Evolutionary conservation across 768 basidiomycete genomes (phyloP).

Genomic region (Chiua virens): DNA sequence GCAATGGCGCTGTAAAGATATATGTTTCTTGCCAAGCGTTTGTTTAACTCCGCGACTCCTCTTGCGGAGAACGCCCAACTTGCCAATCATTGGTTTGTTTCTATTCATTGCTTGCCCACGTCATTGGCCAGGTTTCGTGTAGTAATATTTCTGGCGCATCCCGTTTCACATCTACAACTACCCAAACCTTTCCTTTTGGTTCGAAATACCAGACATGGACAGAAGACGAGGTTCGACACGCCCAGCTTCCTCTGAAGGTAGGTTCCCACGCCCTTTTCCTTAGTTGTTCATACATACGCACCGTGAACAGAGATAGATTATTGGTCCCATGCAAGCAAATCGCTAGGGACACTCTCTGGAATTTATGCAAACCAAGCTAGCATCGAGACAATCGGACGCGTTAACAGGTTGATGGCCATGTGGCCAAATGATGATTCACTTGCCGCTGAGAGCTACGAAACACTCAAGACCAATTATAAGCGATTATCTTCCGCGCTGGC

Average conservation of each 20-base stretch:
- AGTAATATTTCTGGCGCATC: slow-evolving; percentile 1
- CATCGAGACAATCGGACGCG: slow-evolving; percentile 63
- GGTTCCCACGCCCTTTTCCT: slow-evolving; percentile 26
- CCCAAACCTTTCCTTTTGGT: background rate
- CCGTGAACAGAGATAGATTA: slow-evolving; percentile 61
- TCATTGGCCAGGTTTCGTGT: slow-evolving; percentile 5
- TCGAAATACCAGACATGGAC: slow-evolving; percentile 47
- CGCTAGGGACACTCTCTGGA: slow-evolving; percentile 54
- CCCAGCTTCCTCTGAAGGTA: slow-evolving; percentile 79
- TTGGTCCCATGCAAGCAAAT: slow-evolving; percentile 69
- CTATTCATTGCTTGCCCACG: slow-evolving; percentile 1
- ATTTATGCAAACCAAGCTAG: slow-evolving; percentile 51
- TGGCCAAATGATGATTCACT: slow-evolving; percentile 74
- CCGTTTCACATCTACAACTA: background rate
- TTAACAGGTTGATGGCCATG: slow-evolving; percentile 67
- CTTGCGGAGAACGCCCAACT: slow-evolving; percentile 10
- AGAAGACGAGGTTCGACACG: slow-evolving; percentile 62
- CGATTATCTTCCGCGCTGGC: slow-evolving; percentile 61
- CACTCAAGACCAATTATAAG: slow-evolving; percentile 60
- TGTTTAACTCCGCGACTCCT: slow-evolving; percentile 24
- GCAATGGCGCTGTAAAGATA: background rate
- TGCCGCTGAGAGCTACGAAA: slow-evolving; percentile 66
- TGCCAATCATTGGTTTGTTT: background rate
- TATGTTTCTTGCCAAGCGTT: background rate
- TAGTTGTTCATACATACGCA: slow-evolving; percentile 7